Evolutionary conservation across 148 eudicot genomes (phyloP).

Genomic region (Fagopyrum tataricum): DNA sequence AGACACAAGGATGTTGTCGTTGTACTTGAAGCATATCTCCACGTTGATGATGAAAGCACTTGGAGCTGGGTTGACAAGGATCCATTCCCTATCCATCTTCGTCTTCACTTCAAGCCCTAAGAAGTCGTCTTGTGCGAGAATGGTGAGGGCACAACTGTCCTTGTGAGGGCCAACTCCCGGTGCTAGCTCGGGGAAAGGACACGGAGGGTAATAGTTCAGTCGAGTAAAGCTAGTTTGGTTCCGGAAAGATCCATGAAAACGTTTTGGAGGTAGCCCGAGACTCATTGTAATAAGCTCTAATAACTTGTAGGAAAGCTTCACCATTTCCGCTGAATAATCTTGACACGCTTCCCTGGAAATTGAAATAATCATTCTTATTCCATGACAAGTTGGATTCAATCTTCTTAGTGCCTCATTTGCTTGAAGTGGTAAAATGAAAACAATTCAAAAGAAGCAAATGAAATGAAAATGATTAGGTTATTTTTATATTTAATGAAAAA

Average conservation of each 20-base stretch:
- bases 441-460: no score
- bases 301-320: conserved; percentile 36
- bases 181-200: conserved; percentile 56
- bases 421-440: no score
- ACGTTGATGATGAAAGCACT: conserved; percentile 61
- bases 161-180: conserved; percentile 78
- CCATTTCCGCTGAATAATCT: conserved; percentile 53
- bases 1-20: no score
- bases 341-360: conserved; percentile 41
- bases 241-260: conserved; percentile 34
- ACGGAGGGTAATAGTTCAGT: conserved; percentile 62
- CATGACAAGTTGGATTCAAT: no score
- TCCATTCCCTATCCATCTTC: conserved; percentile 65
- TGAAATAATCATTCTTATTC: no score
- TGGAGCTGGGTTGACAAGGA: conserved; percentile 50
- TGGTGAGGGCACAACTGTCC: conserved; percentile 63
- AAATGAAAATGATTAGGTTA: no score
- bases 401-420: no score
- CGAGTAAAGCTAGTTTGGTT: conserved; percentile 43
- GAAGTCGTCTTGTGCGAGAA: conserved; percentile 73
- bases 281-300: conserved; percentile 60
- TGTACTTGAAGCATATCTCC: conserved; percentile 78
- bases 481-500: no score
- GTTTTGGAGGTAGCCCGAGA: conserved; percentile 37
- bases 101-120: conserved; percentile 79